A percentile compares a stretch with the other conserved stretches of the same genome.
Evolutionary conservation across 352 stramenopile genomes (phyloP).

Genomic region (Phytophthora chlamydospora): DNA sequence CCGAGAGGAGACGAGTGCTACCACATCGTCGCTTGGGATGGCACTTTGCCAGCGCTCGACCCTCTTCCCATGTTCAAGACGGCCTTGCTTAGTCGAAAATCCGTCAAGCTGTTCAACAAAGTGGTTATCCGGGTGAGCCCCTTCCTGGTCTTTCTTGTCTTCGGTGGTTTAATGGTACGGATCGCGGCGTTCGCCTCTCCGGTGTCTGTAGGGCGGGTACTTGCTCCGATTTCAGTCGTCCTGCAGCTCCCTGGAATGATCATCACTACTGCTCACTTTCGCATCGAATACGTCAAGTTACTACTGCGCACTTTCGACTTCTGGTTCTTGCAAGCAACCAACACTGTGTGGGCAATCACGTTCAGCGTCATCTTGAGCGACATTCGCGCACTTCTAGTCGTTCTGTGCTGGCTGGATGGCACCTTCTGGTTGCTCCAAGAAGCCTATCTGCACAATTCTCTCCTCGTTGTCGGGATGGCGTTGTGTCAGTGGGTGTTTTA

Average conservation of each 20-base stretch:
- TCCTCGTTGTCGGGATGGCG: not conserved
- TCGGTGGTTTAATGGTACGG: not conserved
- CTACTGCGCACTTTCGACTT: conserved; percentile 13
- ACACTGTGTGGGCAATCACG: conserved; percentile 8
- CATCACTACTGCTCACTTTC: not conserved
- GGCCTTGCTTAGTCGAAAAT: not conserved
- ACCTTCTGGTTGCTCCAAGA: conserved; percentile 5
- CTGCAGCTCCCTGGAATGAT: conserved; percentile 2
- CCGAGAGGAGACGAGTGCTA: not conserved
- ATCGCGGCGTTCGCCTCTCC: not conserved
- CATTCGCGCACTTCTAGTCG: conserved; percentile 3
- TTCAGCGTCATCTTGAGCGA: conserved; percentile 11
- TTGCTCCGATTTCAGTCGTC: conserved; percentile 7
- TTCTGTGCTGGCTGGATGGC: conserved; percentile 8
- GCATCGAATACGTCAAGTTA: conserved; percentile 7
- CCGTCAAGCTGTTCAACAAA: not conserved
- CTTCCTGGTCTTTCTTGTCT: not conserved
- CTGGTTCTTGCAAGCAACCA: conserved; percentile 16
- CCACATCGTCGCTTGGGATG: not conserved
- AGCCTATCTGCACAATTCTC: conserved; percentile 6
- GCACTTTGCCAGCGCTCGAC: not conserved
- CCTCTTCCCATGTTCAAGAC: conserved; percentile 1
- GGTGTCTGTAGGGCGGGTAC: not conserved
- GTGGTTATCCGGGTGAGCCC: not conserved
- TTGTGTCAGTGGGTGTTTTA: conserved; percentile 10